Conservation (phyloP, 148 eudicot species). For the Drosera capensis region DNA sequence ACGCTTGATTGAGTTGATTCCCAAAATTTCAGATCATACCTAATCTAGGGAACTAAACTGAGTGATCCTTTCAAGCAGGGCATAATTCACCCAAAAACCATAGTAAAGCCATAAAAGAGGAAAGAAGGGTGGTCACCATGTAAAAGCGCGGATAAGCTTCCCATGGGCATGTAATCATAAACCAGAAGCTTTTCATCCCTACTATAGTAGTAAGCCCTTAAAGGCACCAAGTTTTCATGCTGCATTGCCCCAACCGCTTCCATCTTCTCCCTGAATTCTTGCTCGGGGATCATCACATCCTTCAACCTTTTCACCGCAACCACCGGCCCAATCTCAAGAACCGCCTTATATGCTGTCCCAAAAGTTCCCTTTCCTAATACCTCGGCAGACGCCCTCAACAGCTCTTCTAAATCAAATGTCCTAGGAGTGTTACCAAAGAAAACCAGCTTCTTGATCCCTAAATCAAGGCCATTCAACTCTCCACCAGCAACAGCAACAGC, state of each 20-base stretch:
- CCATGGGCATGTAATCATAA: conserved; percentile 78
- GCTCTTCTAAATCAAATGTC: conserved; percentile 63
- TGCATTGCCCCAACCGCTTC: conserved; percentile 68
- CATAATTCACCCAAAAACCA: not conserved
- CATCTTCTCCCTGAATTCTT: conserved; percentile 63
- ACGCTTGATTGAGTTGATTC: too few relatives aligned
- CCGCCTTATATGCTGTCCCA: conserved; percentile 86
- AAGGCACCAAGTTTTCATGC: conserved; percentile 70
- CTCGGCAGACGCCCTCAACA: conserved; percentile 83
- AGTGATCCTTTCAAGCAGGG: too few relatives aligned
- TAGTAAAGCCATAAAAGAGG: not conserved
- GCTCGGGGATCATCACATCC: conserved; percentile 50
- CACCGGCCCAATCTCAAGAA: conserved; percentile 51
- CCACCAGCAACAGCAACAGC: conserved; percentile 16
- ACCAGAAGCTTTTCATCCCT: conserved; percentile 83
- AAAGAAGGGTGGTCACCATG: conserved; percentile 41
- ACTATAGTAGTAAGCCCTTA: conserved; percentile 70
- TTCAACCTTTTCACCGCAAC: conserved; percentile 83
- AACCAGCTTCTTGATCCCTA: conserved; percentile 40
- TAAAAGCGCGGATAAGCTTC: conserved; percentile 80
- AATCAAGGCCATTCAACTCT: conserved; percentile 16
- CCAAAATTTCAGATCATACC: too few relatives aligned
- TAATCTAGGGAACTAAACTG: too few relatives aligned
- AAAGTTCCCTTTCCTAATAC: conserved; percentile 87
- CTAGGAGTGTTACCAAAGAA: conserved; percentile 47